Evolutionary conservation across 2,329 filamentous ascomycete species (phyloP).

Genomic region (Emmonsiellopsis sp.): DNA sequence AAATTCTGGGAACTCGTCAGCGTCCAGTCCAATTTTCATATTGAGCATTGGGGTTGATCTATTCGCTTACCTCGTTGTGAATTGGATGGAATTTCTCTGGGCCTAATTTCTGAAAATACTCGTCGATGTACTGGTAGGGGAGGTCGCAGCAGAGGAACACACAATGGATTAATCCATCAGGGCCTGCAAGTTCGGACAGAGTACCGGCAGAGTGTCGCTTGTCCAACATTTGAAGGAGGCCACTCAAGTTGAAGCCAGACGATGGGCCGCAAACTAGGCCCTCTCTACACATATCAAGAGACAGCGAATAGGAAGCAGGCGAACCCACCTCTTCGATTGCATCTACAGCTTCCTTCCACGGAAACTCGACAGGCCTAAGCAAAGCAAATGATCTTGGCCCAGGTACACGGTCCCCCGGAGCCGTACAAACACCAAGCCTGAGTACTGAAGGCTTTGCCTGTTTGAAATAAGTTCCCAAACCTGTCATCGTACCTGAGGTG

Average conservation of each 20-base stretch:
- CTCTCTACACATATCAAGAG: conserved; percentile 45
- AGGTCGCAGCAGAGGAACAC: conserved; percentile 56
- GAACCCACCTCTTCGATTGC: conserved; percentile 49
- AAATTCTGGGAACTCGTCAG: conserved; percentile 28
- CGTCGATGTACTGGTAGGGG: conserved; percentile 53
- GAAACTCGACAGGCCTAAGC: conserved; percentile 45
- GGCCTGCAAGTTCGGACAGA: conserved; percentile 34
- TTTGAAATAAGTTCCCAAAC: conserved; percentile 43
- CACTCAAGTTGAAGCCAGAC: conserved; percentile 49
- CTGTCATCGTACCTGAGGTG: conserved; percentile 42
- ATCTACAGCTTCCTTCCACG: conserved; percentile 49
- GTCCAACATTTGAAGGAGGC: conserved; percentile 42
- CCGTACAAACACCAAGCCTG: conserved; percentile 45
- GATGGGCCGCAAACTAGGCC: conserved; percentile 53
- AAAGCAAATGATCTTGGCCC: conserved; percentile 47
- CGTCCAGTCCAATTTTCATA: background rate
- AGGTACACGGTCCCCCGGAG: conserved; percentile 47
- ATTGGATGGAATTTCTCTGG: conserved; percentile 41
- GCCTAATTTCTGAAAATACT: conserved; percentile 50
- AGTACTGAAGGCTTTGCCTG: conserved; percentile 33
- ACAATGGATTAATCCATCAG: conserved; percentile 40
- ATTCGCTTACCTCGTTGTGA: conserved; percentile 31
- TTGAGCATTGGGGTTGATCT: background rate
- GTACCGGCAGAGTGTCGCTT: conserved; percentile 39
- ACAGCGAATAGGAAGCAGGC: conserved; percentile 43